phyloP scores from a whole-genome alignment of 148 eudicot species.

The Fagopyrum homotropicum region DNA sequence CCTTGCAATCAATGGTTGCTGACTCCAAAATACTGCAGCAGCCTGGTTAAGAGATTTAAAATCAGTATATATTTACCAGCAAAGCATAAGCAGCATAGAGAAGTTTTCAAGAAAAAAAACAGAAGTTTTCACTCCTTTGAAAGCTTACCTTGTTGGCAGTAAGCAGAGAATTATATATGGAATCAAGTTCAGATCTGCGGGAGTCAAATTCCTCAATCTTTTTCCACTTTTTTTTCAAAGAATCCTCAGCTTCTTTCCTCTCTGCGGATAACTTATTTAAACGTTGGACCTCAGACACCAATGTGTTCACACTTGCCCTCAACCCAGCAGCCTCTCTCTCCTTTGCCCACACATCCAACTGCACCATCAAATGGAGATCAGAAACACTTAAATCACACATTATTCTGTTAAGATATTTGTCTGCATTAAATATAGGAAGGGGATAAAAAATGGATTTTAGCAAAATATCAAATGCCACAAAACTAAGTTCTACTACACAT shows the following conservation, averaged over 20 bases:
- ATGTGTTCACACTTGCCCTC: conserved; percentile 80
- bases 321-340: conserved; percentile 97
- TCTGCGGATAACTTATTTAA: conserved; percentile 81
- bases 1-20: conserved; percentile 91
- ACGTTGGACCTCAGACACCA: conserved; percentile 82
- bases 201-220: conserved; percentile 98
- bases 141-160: conserved; percentile 75
- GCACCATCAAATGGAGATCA: conserved; percentile 23
- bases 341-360: conserved; percentile 96
- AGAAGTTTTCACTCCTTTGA: neutral
- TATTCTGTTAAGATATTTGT: neutral
- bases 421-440: neutral
- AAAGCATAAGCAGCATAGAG: conserved; percentile 8
- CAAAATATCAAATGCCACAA: conserved; percentile 1
- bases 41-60: conserved; percentile 34
- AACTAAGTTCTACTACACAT: neutral
- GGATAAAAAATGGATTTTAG: neutral
- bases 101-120: neutral
- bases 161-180: conserved; percentile 65
- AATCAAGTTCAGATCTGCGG: conserved; percentile 94
- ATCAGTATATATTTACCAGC: neutral
- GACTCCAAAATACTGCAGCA: conserved; percentile 94
- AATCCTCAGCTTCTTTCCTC: conserved; percentile 97
- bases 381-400: neutral
- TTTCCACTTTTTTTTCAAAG: conserved; percentile 89